Base-by-base conservation (phyloP, 306 rosid species). In the Calophaca sinica region DNA sequence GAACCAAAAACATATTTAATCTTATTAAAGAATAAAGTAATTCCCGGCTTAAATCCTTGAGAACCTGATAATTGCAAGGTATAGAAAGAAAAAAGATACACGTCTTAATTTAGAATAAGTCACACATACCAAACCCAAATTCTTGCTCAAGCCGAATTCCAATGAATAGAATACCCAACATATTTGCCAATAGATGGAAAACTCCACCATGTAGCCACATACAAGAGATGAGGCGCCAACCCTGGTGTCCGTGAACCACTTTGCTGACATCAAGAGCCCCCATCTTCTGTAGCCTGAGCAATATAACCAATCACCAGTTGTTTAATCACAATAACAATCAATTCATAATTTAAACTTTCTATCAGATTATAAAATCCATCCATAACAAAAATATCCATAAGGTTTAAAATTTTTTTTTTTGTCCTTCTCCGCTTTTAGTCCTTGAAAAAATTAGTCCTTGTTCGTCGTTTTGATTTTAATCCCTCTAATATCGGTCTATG, bases 111-210 rank as follows among this genome's bases (percentile, higher is more conserved):
- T 33, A 66, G 80, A 68, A 57, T 33, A 32, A 26, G 68, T 14
- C 36, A 80, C 42, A 81, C 94, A 62, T 89, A 94, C 98, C 84
- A 59, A 94, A 94, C 31, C 97, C 98, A 60, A 94, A 94, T 81
- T 94, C 98, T 85, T 89, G 98, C 85, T 94, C 98, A 26, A 94
- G 96, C 74, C 98, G 96, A 67, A 90, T 88, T 68, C 98, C 98
- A 73, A 91, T 90, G 60, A 92, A 86, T 7, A 94, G 86, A 80
- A 94, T 89, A 51, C 98, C 89, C 87, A 91, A 55, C 98, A 94
- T 94, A 73, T 94, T 91, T 65, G 97, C 91, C 70, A 91, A 60
- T 5, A 94, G 38, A 79, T 94, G 98, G 73, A 94, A 90, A 85
- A 94, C 87, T 33, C 98, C 98, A 53, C 70, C 98, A 82, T 91